A percentile compares a stretch with the other conserved stretches of the same genome.
These are phyloP conservation scores for Ustilago lituana DNA, from an alignment of 1,284 basidiomycete genomes.

Conservation along the genomic window DNA sequence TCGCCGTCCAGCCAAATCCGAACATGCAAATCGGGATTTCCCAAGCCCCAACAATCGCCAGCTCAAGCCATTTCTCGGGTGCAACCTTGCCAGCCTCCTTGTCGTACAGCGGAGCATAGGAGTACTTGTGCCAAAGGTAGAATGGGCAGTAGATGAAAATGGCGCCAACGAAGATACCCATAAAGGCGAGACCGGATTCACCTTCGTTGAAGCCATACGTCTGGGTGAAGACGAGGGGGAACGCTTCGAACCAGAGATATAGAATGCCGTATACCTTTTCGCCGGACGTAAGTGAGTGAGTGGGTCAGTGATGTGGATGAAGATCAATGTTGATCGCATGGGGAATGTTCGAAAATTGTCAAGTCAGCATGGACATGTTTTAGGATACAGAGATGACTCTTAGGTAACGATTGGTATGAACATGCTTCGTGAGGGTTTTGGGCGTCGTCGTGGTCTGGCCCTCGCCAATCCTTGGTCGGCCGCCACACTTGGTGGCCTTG, in stretches of 20 bases:
- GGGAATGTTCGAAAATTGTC: too few species aligned
- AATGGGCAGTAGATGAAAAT: constrained; percentile 36
- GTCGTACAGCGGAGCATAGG: constrained; percentile 34
- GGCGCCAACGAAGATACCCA: constrained; percentile 54
- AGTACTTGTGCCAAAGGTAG: constrained; percentile 32
- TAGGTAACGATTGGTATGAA: too few species aligned
- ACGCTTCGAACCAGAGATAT: constrained; percentile 51
- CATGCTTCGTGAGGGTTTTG: too few species aligned
- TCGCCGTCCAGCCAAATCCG: constrained; percentile 58
- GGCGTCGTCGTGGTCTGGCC: too few species aligned
- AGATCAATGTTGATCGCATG: too few species aligned
- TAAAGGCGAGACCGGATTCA: constrained; percentile 47
- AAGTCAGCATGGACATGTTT: too few species aligned
- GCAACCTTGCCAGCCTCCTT: constrained; percentile 36
- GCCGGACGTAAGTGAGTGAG: too few species aligned
- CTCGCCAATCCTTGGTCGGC: too few species aligned
- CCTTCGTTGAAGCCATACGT: constrained; percentile 60
- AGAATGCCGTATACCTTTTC: constrained; percentile 48
- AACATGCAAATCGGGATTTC: constrained; percentile 70
- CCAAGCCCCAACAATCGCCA: constrained; percentile 41
- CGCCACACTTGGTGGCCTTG: too few species aligned
- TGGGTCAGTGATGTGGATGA: not conserved
- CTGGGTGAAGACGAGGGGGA: constrained; percentile 53
- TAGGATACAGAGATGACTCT: too few species aligned
- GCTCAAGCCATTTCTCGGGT: constrained; percentile 54